Evolutionary conservation across 352 stramenopile species (phyloP), one percentile per base, ranked within the genome.

Genomic region (Globisporangium paroecandrum): DNA sequence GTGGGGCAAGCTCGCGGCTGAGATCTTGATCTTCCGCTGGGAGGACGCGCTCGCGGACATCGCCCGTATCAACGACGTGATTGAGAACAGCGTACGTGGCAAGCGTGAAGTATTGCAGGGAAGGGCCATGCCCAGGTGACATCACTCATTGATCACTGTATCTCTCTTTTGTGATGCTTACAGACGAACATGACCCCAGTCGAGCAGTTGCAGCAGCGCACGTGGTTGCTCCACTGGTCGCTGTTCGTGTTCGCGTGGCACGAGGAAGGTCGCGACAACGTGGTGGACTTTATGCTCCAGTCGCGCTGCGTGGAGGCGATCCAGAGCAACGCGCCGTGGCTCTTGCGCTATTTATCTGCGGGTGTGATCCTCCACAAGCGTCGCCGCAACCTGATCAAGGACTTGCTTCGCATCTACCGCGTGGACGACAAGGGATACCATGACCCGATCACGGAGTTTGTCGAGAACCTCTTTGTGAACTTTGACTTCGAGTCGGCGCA

Each of bases 401-500:
- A 99, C 75, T 81, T 99, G 51, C 89, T 99, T 66, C 94, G 95
- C 69, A 93, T 99, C 58, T 94, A 99, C 54, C 92, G 97, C 55
- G 83, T 92, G 56, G 87, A 93, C 71, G 82, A 93, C 81, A 93
- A 93, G 74, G 77, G 71, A 57, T 94, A 92, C 82, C 72, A 73
- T 25, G 88, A 96, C 69, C 88, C 88, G 64, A 87, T 96, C 60
- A 86, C 91, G 47, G 85, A 98, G 73, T 99, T 99, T 77, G 89
- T 99, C 58, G 96, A 99, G 64, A 97, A 95, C 65, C 85, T 99
- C 10, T 99, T 98, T 66, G 95, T 99, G 51, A 93, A 98, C 69
- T 99, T 99, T 78, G 97, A 99, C 79, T 99, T 99, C 79, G 97
- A 99, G 72, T 95, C 87, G 22, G 97, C 98, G 22, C 97, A 99